These are phyloP conservation scores for Aspergillus heteromorphus DNA, from an alignment of 495 filamentous ascomycete species.

Conservation along the genomic window DNA sequence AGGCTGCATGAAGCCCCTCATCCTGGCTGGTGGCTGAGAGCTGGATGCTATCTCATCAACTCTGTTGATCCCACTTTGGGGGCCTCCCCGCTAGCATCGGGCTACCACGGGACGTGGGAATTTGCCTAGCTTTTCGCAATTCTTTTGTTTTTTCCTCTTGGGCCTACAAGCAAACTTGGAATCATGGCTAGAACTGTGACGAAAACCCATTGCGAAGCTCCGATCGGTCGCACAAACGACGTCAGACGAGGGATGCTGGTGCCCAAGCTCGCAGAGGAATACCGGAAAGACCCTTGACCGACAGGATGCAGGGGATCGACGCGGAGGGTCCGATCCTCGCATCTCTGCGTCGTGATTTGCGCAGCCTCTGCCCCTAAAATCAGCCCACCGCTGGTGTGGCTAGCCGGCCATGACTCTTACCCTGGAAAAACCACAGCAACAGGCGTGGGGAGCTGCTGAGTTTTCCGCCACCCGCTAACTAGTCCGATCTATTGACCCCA, in stretches of 20 bases:
- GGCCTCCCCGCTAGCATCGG: no score
- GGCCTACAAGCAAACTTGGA: no score
- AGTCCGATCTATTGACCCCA: slow-evolving; percentile 1
- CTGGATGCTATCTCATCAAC: no score
- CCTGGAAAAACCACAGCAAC: background rate
- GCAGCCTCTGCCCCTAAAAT: background rate
- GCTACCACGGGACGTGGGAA: no score
- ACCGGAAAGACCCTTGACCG: slow-evolving; percentile 1
- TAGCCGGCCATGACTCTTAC: no score
- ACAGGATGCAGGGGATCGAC: slow-evolving; percentile 9
- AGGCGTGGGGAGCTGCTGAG: slow-evolving; percentile 3
- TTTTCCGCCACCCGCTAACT: slow-evolving; percentile 10
- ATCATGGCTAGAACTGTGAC: no score
- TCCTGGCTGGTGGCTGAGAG: background rate
- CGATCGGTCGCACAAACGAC: slow-evolving; percentile 4
- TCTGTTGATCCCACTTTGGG: no score
- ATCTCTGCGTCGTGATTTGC: background rate
- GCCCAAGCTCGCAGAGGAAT: background rate
- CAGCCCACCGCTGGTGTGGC: slow-evolving; percentile 10
- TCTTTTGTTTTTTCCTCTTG: background rate
- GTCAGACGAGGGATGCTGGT: slow-evolving; percentile 5
- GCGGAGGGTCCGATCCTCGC: background rate
- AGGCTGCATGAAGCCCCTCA: background rate
- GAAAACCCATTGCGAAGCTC: background rate
- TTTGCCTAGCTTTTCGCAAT: no score